Evolutionary conservation across 23 red algal genomes (phyloP), one percentile per base, ranked within the genome.

Genomic region (Gracilaria caudata): DNA sequence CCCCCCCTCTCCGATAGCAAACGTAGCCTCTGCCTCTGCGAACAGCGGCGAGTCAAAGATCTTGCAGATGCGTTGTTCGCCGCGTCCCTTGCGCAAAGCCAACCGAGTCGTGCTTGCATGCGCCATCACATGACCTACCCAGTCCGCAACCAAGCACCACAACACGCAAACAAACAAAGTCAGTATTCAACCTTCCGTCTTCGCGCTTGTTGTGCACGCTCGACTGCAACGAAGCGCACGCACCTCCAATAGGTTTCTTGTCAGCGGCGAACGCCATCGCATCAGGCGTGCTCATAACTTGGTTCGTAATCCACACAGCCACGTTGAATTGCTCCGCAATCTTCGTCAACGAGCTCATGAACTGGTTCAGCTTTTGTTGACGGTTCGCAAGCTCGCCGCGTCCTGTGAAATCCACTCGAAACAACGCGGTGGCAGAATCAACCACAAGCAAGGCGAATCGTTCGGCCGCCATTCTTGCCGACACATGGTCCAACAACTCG

Each of bases 261-360:
- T 94, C 79, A 63, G 81, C 77, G 49, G 84, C 79, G 64, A 89
- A 81, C 24, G 85, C 92, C 80, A 91, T 91, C 8, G 87, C 87
- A 81, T 91, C 87, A 9, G 87, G 87, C 32, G 87, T 91, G 65
- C 77, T 82, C 87, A 89, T 89, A 13, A 98, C 93, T 68, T 98
- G 96, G 46, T 98, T 98, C 17, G 96, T 98, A 49, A 98, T 93
- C 86, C 90, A 86, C n/a, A 93, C 93, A 14, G 92, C 92, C 21
- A 98, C 83, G 57, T 94, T 95, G 83, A 98, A 98, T 56, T 98
- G 90, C 71, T 98, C 96, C 17, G 96, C 81, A 60, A 98, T 86
- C 53, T 98, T 98, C 61, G 83, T 78, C 26, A 98, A 81, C 24
- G 66, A 49, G 55, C 86, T 91, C 86, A 98, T 83, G 73, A 98